Evolutionary conservation across 2,329 filamentous ascomycete genomes (phyloP), one percentile per base, ranked within the genome.

Genomic region (Trichoderma semiorbis): DNA sequence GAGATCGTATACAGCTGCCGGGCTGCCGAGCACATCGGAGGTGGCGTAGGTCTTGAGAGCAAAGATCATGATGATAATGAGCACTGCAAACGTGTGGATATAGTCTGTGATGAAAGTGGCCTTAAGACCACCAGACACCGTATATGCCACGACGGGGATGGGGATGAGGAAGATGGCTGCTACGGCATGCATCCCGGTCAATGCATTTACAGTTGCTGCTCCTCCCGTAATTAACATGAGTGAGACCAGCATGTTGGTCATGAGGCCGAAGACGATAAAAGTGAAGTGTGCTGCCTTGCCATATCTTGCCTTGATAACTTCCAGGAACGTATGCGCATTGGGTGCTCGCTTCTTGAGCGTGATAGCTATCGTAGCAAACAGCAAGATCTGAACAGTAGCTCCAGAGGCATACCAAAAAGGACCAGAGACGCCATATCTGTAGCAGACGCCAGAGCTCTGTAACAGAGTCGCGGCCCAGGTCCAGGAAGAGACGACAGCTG

Each of bases 401-500:
- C 91, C 88, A 2, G 85, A 87, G 1, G 88, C 89, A 77, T 91
- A 91, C 87, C 86, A 89, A 60, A 87, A 86, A 11, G 84, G 83
- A 16, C 89, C 90, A 0, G 87, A 86, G 50, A 92, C 86, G 14
- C 90, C 92, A 78, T 95, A 95, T 74, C 89, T 85, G 80, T 97
- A 97, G 73, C 93, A 93, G 21, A 97, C 92, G n/a, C 90, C 89
- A 1, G 92, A 91, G 1, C 89, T 92, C 78, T 96, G 93, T 3
- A 96, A 85, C 1, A 95, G 84, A 0, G 93, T 96, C 26, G 93
- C 94, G 0, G 93, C 94, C 94, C 94, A 97, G 0, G 94, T 97
- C 94, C 95, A 97, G 6, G 92, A 94, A 18, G 92, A 95, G 4
- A 97, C 93, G n/a, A 97, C 94, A 18, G 94, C 94, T 6, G 93